Evolutionary conservation across 2,329 filamentous ascomycete genomes (phyloP).

Genomic region (Ciborinia camelliae): DNA sequence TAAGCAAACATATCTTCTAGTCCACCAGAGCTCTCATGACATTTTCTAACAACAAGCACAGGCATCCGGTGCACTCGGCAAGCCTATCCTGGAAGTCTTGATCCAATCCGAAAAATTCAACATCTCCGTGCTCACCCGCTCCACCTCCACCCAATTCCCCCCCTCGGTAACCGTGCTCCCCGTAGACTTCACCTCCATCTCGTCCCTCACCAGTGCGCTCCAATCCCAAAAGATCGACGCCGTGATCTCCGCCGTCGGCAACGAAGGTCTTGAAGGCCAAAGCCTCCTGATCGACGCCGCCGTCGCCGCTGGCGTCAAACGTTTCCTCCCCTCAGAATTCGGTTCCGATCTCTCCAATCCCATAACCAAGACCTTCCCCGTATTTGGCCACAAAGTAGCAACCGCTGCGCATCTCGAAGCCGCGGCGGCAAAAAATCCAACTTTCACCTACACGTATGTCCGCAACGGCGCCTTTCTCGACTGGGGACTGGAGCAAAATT

Average conservation of each 20-base stretch:
- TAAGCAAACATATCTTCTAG: constrained; percentile 20
- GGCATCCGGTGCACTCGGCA: constrained; percentile 31
- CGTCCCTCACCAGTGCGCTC: constrained; percentile 47
- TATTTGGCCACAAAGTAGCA: constrained; percentile 51
- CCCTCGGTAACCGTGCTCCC: constrained; percentile 43
- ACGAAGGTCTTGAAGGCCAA: constrained; percentile 43
- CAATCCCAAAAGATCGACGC: constrained; percentile 51
- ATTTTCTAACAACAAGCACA: constrained; percentile 18
- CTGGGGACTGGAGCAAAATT: constrained; percentile 46
- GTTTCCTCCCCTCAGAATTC: constrained; percentile 62
- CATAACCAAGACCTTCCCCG: constrained; percentile 44
- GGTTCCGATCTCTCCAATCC: constrained; percentile 42
- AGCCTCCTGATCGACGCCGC: constrained; percentile 54
- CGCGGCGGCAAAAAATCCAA: constrained; percentile 39
- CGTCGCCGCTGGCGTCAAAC: constrained; percentile 54
- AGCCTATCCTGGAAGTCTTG: constrained; percentile 29
- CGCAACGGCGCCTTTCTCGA: constrained; percentile 57
- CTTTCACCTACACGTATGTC: constrained; percentile 54
- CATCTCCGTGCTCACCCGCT: constrained; percentile 49
- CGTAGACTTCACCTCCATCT: constrained; percentile 44
- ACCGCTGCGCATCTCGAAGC: constrained; percentile 43
- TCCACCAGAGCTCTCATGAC: neutral
- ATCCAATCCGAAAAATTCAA: constrained; percentile 40
- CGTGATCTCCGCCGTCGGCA: constrained; percentile 49
- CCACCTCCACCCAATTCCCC: constrained; percentile 30